Conservation (phyloP, 106 monocot species). For the Xerophyta viscosa region DNA sequence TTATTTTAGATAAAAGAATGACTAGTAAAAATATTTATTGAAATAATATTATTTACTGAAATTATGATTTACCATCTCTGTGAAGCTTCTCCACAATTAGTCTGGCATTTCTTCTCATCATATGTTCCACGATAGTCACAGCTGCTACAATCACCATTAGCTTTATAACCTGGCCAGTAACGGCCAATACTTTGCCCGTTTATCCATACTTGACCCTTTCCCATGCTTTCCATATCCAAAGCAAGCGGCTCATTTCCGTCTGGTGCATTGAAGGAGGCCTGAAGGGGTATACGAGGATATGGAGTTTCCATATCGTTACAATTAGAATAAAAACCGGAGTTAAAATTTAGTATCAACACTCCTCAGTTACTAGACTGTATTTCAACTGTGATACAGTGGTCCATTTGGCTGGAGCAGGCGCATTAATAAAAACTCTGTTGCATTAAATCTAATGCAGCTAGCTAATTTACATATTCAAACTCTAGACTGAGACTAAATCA, state of each 20-base stretch:
- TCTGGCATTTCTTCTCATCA: slow-evolving; percentile 70
- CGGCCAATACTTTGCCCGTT: slow-evolving; percentile 90
- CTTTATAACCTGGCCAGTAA: slow-evolving; percentile 88
- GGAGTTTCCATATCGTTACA: too few relatives aligned
- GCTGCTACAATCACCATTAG: slow-evolving; percentile 40
- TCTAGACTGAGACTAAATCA: too few relatives aligned
- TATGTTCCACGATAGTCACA: slow-evolving; percentile 77
- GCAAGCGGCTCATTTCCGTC: slow-evolving; percentile 75
- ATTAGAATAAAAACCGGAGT: too few relatives aligned
- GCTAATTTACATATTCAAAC: too few relatives aligned
- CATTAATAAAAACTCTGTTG: too few relatives aligned
- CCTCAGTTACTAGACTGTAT: too few relatives aligned
- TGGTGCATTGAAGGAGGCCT: slow-evolving; percentile 85
- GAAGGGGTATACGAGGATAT: not conserved
- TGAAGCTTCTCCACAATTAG: slow-evolving; percentile 79
- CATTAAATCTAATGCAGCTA: too few relatives aligned
- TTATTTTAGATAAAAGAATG: not conserved
- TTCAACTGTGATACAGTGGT: too few relatives aligned
- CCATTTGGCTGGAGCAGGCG: too few relatives aligned
- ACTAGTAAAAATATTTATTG: too few relatives aligned
- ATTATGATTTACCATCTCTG: slow-evolving; percentile 97
- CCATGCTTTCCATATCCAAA: slow-evolving; percentile 89
- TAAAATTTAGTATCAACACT: too few relatives aligned
- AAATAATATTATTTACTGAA: too few relatives aligned
- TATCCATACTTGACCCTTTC: slow-evolving; percentile 94